A percentile compares a stretch with the other conserved stretches of the same genome.
These are phyloP conservation scores for Pseudonectria buxi DNA, from an alignment of 2,329 filamentous ascomycete genomes.

Conservation along the genomic window DNA sequence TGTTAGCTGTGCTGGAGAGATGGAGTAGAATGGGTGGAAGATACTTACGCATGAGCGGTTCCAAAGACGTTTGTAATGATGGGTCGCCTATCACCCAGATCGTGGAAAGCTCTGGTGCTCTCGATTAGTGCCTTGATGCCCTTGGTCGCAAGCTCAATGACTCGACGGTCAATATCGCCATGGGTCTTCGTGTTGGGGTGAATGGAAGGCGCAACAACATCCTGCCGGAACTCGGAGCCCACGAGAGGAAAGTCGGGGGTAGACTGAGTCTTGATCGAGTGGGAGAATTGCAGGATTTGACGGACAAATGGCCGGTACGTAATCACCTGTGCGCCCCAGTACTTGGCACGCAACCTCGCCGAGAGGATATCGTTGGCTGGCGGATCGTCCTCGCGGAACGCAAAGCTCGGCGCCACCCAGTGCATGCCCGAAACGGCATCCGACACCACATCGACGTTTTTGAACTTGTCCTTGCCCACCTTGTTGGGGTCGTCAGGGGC, in stretches of 20 bases:
- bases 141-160: constrained; percentile 49
- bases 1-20: constrained; percentile 7
- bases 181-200: constrained; percentile 29
- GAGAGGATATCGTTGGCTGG: constrained; percentile 71
- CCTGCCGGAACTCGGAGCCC: constrained; percentile 29
- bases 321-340: constrained; percentile 87
- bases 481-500: constrained; percentile 34
- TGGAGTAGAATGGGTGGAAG: background rate
- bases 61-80: constrained; percentile 96
- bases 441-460: constrained; percentile 41
- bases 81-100: constrained; percentile 55
- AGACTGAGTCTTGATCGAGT: constrained; percentile 29
- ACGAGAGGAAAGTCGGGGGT: constrained; percentile 26
- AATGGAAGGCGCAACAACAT: constrained; percentile 31
- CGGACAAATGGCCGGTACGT: constrained; percentile 72
- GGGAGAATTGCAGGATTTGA: constrained; percentile 46
- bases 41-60: constrained; percentile 92
- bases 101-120: constrained; percentile 77
- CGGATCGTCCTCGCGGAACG: constrained; percentile 59
- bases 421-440: constrained; percentile 34
- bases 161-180: constrained; percentile 36
- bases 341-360: constrained; percentile 84
- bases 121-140: constrained; percentile 71
- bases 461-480: constrained; percentile 32
- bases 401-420: constrained; percentile 44